Evolutionary conservation across 1,284 basidiomycete genomes (phyloP).

Genomic region (Bjerkandera adusta): DNA sequence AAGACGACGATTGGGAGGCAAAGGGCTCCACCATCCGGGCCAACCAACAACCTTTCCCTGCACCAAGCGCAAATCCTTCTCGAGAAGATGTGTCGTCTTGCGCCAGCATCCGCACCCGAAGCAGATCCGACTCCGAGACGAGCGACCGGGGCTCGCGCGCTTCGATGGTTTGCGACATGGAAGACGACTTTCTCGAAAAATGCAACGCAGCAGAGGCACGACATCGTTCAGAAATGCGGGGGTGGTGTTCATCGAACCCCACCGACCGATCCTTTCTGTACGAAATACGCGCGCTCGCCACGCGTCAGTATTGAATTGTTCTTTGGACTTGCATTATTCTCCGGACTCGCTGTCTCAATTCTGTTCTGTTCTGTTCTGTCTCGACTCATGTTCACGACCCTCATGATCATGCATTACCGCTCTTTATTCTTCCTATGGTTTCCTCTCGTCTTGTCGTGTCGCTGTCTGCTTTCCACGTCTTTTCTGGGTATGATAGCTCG

Average conservation of each 20-base stretch:
- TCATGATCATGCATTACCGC: slow-evolving; percentile 13
- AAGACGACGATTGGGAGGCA: slow-evolving; percentile 70
- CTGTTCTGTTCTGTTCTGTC: slow-evolving; percentile 8
- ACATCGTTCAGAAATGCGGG: slow-evolving; percentile 78
- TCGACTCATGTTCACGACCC: slow-evolving; percentile 15
- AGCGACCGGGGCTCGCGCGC: slow-evolving; percentile 72
- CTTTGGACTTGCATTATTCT: slow-evolving; percentile 13
- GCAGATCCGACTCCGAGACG: slow-evolving; percentile 70
- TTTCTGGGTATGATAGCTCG: slow-evolving; percentile 10
- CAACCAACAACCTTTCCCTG: slow-evolving; percentile 38
- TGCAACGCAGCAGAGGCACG: slow-evolving; percentile 78
- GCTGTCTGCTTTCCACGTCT: slow-evolving; percentile 10
- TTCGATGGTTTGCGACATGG: slow-evolving; percentile 71
- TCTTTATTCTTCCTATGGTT: slow-evolving; percentile 10
- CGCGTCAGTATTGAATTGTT: slow-evolving; percentile 62
- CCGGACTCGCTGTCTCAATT: no score
- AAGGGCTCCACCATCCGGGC: slow-evolving; percentile 80
- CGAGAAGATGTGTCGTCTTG: slow-evolving; percentile 46
- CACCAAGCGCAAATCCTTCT: slow-evolving; percentile 28
- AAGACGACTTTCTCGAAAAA: slow-evolving; percentile 66
- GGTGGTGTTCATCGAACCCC: slow-evolving; percentile 63
- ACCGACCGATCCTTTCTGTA: slow-evolving; percentile 63
- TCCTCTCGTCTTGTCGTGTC: slow-evolving; percentile 4
- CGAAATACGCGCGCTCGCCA: slow-evolving; percentile 79
- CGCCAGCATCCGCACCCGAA: slow-evolving; percentile 59